These are phyloP conservation scores for Lodderomyces theae DNA, from an alignment of 1,139 yeast species.

Conservation along the genomic window DNA sequence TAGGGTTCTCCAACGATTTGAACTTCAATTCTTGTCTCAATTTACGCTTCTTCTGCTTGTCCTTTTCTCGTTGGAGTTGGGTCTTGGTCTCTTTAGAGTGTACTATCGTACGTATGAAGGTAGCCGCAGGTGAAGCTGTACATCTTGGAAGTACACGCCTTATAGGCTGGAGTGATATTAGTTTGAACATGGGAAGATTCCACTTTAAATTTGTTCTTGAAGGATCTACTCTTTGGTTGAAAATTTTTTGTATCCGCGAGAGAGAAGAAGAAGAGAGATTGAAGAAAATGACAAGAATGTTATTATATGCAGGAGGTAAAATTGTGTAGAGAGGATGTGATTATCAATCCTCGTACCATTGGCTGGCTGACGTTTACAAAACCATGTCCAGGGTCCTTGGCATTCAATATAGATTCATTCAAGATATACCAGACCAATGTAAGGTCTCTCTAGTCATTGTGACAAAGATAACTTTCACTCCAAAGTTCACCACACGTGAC, in stretches of 20 bases:
- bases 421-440: too few species aligned
- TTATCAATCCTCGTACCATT: too few species aligned
- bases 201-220: neutral
- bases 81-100: slow-evolving; percentile 5
- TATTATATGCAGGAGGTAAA: slow-evolving; percentile 1
- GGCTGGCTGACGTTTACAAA: too few species aligned
- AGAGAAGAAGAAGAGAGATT: neutral
- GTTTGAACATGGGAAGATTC: slow-evolving; percentile 2
- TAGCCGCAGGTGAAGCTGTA: neutral
- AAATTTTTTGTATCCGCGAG: neutral
- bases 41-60: slow-evolving; percentile 14
- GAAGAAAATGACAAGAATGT: neutral
- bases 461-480: too few species aligned
- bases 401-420: too few species aligned
- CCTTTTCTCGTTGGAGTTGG: slow-evolving; percentile 6
- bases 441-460: too few species aligned
- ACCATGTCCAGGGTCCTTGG: too few species aligned
- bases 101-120: slow-evolving; percentile 1
- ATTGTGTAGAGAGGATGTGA: too few species aligned
- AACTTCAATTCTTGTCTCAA: slow-evolving; percentile 30
- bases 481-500: too few species aligned
- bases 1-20: slow-evolving; percentile 44
- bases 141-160: neutral
- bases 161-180: slow-evolving; percentile 3
- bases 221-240: slow-evolving; percentile 1